Conservation (phyloP, 305 asterid genomes). For the Solanum hybrid region DNA sequence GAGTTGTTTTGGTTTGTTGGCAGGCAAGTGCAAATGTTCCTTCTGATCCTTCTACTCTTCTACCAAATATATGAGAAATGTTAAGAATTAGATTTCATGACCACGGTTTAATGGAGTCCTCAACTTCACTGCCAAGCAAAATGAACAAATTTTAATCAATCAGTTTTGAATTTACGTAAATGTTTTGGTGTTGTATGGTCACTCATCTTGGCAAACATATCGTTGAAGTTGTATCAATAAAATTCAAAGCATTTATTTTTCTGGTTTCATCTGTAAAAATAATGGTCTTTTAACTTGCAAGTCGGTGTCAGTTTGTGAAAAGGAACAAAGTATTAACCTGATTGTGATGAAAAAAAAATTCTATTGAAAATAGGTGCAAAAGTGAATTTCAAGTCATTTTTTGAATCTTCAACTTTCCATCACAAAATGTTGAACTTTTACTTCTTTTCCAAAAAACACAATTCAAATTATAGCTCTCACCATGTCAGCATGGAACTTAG, state of each 20-base stretch:
- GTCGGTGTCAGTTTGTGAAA: background rate
- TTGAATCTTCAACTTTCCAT: background rate
- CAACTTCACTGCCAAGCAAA: background rate
- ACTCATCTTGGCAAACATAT: background rate
- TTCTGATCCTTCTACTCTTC: constrained; percentile 58
- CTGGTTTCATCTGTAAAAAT: background rate
- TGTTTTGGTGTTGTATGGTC: background rate
- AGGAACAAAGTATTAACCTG: background rate
- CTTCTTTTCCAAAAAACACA: background rate
- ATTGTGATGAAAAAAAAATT: background rate
- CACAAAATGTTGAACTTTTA: background rate
- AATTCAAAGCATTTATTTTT: background rate
- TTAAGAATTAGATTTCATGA: background rate
- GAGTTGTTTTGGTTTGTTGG: too few species aligned
- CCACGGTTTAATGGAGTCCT: background rate
- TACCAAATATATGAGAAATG: constrained; percentile 53
- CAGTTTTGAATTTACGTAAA: background rate
- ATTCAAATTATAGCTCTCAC: background rate
- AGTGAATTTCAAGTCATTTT: background rate
- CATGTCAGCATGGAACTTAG: background rate
- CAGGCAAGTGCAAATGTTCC: constrained; percentile 68
- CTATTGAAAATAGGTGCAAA: too few species aligned
- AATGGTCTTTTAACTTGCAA: too few species aligned
- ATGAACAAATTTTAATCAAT: background rate
- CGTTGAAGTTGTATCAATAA: background rate